Evolutionary conservation across 2,329 filamentous ascomycete genomes (phyloP), one percentile per base, ranked within the genome.

Genomic region (Cryphonectria naterciae): DNA sequence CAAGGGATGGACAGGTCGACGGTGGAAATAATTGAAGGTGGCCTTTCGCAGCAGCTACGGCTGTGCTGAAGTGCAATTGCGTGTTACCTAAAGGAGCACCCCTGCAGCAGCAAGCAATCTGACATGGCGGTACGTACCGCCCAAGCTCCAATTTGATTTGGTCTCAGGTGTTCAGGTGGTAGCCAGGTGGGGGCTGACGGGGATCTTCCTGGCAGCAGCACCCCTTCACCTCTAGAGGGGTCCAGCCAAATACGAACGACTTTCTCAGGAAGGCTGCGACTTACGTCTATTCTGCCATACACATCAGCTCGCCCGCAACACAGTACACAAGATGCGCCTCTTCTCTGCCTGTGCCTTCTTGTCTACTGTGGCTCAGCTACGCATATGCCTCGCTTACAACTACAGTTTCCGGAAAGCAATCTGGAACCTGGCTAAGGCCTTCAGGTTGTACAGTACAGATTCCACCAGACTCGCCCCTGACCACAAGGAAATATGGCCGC

Each of bases 21-120:
- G 63, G 41, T 69, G 63, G 41, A 49, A 72, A 72, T 67, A 67
- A 69, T 72, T 65, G 63, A 65, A 65, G 67, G 70, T 72, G 70
- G 70, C 70, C 70, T 72, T 63, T 71, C 64, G 62, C 62, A 69
- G 67, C 67, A 65, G 43, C 63, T 65, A 49, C 41, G 41, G 43
- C 39, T 49, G 63, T 32, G 41, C 41, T n/a, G 63, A 65, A 25
- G 37, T 28, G 61, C 63, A 49, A 43, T 35, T 49, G 43, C 63
- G 63, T 65, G 43, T 65, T 65, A 41, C n/a, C 63, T 39, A 64
- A 17, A 28, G 41, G 22, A 28, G 37, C 61, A 64, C 32, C 61
- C 61, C 61, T 64, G 61, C 25, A 39, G n/a, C n/a, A 64, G 39
- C 61, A 64, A 62, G 39, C 61, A 64, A 64, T 64, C 61, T 46